Evolutionary conservation across 176 grass and related monocot genomes (phyloP).

Genomic region (Canna indica): DNA sequence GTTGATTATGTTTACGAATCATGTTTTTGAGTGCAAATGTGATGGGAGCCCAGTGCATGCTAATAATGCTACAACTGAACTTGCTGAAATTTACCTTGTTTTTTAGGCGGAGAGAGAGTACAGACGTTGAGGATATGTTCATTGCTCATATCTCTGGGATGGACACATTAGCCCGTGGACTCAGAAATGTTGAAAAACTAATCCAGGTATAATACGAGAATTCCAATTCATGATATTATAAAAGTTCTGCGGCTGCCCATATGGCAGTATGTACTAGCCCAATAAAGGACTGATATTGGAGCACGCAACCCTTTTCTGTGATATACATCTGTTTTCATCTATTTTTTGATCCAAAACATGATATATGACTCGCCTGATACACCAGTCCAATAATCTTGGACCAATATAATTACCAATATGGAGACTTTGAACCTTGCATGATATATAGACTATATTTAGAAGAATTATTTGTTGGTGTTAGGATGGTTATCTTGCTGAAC

Average conservation of each 20-base stretch:
- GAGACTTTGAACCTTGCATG: not conserved
- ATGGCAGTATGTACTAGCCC: too few relatives aligned
- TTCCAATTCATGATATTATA: not conserved
- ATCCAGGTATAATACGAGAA: constrained; percentile 51
- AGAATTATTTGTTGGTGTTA: constrained; percentile 16
- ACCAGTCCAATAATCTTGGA: too few relatives aligned
- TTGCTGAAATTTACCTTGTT: constrained; percentile 15
- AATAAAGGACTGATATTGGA: too few relatives aligned
- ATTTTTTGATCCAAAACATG: too few relatives aligned
- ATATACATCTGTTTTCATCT: too few relatives aligned
- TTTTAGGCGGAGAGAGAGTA: constrained; percentile 90
- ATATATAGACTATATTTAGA: not conserved
- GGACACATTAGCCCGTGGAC: constrained; percentile 87
- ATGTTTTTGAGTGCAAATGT: too few relatives aligned
- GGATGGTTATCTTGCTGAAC: constrained; percentile 82
- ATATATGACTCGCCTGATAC: too few relatives aligned
- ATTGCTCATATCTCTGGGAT: constrained; percentile 94
- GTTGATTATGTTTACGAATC: not conserved
- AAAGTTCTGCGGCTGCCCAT: too few relatives aligned
- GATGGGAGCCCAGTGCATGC: too few relatives aligned
- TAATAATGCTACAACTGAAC: too few relatives aligned
- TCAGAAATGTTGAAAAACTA: constrained; percentile 68
- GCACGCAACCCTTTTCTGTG: too few relatives aligned
- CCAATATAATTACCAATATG: too few relatives aligned
- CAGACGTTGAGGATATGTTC: constrained; percentile 92